Evolutionary conservation across 768 basidiomycete species (phyloP).

Genomic region (Mrakia blollopis): DNA sequence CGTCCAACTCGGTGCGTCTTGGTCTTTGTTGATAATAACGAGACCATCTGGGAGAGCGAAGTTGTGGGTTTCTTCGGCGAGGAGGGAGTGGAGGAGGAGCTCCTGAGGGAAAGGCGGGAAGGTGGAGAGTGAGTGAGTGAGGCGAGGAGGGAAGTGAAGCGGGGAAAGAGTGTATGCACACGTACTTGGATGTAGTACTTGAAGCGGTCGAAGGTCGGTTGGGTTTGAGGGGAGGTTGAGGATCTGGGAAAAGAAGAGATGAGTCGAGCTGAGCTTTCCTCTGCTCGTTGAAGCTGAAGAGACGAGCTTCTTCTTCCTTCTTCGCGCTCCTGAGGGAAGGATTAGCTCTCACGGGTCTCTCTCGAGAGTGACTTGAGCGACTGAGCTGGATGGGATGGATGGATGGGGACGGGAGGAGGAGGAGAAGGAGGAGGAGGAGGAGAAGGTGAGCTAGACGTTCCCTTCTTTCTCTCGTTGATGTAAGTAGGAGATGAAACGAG

Average conservation of each 20-base stretch:
- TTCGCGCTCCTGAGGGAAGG: background rate
- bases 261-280: conserved; percentile 1
- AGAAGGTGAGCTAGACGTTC: background rate
- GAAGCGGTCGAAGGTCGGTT: background rate
- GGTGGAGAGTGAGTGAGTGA: background rate
- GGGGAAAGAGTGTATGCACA: too few relatives aligned
- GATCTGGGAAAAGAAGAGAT: background rate
- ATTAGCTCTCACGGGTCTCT: background rate
- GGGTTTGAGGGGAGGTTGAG: background rate
- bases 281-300: background rate
- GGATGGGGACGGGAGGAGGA: background rate
- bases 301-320: background rate
- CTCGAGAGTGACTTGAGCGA: background rate
- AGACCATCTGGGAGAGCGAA: background rate
- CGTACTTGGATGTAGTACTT: background rate
- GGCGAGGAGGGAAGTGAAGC: too few relatives aligned
- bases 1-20: background rate
- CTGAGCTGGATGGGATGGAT: background rate
- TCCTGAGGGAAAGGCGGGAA: background rate
- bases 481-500: background rate
- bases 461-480: background rate
- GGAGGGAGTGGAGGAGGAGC: background rate
- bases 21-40: background rate
- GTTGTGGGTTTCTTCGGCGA: background rate
- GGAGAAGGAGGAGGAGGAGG: background rate